A percentile compares a stretch with the other conserved stretches of the same genome.
These are phyloP conservation scores for Mycena amicta DNA, from an alignment of 768 basidiomycete species.

Conservation along the genomic window DNA sequence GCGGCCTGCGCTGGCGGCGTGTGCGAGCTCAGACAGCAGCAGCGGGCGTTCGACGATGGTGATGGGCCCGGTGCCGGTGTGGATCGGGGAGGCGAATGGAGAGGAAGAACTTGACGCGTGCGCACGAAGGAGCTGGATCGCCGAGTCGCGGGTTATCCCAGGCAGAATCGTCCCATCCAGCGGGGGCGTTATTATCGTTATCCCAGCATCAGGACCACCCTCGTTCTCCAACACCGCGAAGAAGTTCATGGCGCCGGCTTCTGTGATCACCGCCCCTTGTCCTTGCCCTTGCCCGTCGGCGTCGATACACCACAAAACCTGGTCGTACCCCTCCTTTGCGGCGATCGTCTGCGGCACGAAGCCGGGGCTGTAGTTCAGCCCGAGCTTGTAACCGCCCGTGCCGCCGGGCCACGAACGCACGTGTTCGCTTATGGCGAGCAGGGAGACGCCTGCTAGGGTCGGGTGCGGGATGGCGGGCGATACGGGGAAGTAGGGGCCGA, in stretches of 20 bases:
- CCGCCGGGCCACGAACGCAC: slow-evolving; percentile 58
- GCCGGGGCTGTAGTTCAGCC: slow-evolving; percentile 63
- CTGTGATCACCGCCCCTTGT: slow-evolving; percentile 47
- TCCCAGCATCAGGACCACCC: slow-evolving; percentile 51
- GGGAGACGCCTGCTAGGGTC: slow-evolving; percentile 44
- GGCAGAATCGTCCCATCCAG: slow-evolving; percentile 88
- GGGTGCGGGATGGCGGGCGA: slow-evolving; percentile 39
- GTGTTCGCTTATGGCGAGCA: slow-evolving; percentile 44
- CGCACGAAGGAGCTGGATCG: slow-evolving; percentile 62
- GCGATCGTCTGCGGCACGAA: slow-evolving; percentile 70
- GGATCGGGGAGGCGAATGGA: slow-evolving; percentile 37
- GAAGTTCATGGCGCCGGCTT: slow-evolving; percentile 82
- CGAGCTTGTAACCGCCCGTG: slow-evolving; percentile 81
- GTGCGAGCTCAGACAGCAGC: slow-evolving; percentile 62
- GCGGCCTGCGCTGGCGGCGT: slow-evolving; percentile 52
- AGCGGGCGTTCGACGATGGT: slow-evolving; percentile 57
- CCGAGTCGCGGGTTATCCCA: slow-evolving; percentile 86
- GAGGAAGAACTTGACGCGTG: slow-evolving; percentile 55
- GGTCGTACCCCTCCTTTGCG: slow-evolving; percentile 67
- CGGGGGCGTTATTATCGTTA: slow-evolving; percentile 81
- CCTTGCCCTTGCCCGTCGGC: slow-evolving; percentile 8
- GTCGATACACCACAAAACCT: slow-evolving; percentile 79
- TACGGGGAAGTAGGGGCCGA: slow-evolving; percentile 76
- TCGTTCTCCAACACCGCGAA: slow-evolving; percentile 65
- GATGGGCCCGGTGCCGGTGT: background rate